Percentiles rank a stretch among this genome's conserved stretches.
phyloP scores from a whole-genome alignment of 73 alveolate genomes.

The Tetrahymena borealis region DNA sequence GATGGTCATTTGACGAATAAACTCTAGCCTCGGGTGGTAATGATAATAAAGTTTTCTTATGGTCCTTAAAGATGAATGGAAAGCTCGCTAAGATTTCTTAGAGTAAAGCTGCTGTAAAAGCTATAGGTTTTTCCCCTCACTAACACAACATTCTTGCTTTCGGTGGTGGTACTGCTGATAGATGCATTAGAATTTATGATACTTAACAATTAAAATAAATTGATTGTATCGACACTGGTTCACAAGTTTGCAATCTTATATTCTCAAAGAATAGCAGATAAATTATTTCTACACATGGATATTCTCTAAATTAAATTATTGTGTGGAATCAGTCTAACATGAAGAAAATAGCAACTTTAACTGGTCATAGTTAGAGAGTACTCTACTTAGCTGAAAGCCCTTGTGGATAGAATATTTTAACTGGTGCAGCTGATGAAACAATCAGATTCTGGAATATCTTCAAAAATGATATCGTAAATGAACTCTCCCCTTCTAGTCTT shows the following conservation, averaged over 20 bases:
- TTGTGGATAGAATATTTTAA: slow-evolving; percentile 85
- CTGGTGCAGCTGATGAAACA: slow-evolving; percentile 98
- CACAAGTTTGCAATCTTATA: slow-evolving; percentile 37
- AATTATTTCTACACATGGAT: slow-evolving; percentile 37
- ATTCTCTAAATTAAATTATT: slow-evolving; percentile 32
- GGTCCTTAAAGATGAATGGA: slow-evolving; percentile 37
- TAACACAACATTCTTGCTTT: slow-evolving; percentile 78
- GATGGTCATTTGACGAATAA: slow-evolving; percentile 45
- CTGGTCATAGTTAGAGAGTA: slow-evolving; percentile 96
- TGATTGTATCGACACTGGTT: slow-evolving; percentile 80
- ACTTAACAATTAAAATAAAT: slow-evolving; percentile 66
- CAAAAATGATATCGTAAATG: not conserved
- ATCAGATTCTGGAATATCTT: slow-evolving; percentile 94
- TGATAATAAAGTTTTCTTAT: slow-evolving; percentile 33
- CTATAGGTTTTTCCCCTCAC: slow-evolving; percentile 96
- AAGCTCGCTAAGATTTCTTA: slow-evolving; percentile 32
- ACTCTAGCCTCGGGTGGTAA: slow-evolving; percentile 44
- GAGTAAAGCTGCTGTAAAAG: slow-evolving; percentile 96
- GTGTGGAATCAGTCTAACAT: slow-evolving; percentile 93
- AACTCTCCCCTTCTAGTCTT: not conserved
- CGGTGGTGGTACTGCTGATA: slow-evolving; percentile 98
- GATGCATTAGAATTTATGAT: slow-evolving; percentile 90
- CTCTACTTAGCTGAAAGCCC: slow-evolving; percentile 87
- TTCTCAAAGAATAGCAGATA: slow-evolving; percentile 36
- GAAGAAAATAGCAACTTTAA: slow-evolving; percentile 80